Evolutionary conservation across 164 flowering plant genomes (phyloP).

Genomic region (Liriodendron chinense): DNA sequence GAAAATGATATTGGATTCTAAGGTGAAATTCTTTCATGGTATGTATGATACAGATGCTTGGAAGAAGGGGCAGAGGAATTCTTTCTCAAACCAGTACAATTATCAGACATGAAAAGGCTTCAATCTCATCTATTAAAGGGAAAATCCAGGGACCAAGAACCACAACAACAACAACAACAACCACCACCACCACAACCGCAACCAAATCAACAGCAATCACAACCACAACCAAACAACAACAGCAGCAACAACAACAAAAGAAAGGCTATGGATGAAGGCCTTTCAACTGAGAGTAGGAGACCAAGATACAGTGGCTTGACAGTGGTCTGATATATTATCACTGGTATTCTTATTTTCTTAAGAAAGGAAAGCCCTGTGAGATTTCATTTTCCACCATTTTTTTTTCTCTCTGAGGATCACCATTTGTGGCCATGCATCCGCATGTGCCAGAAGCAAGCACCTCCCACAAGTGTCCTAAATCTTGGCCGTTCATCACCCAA

Average conservation of each 20-base stretch:
- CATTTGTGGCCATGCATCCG: not conserved
- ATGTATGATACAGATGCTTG: slow-evolving; percentile 58
- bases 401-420: not conserved
- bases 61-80: slow-evolving; percentile 95
- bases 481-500: not conserved
- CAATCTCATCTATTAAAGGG: slow-evolving; percentile 63
- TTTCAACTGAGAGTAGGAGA: slow-evolving; percentile 54
- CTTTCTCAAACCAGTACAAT: slow-evolving; percentile 66
- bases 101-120: slow-evolving; percentile 64
- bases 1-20: not conserved
- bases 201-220: slow-evolving; percentile 11
- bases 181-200: not conserved
- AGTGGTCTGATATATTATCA: slow-evolving; percentile 4
- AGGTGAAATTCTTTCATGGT: not conserved
- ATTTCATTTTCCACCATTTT: not conserved
- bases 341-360: not conserved
- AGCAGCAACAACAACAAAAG: slow-evolving; percentile 37
- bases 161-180: slow-evolving; percentile 33
- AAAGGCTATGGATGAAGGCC: slow-evolving; percentile 48
- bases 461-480: not conserved
- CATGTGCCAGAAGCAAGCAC: not conserved
- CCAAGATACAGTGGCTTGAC: slow-evolving; percentile 43
- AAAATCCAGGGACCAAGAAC: slow-evolving; percentile 28
- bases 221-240: slow-evolving; percentile 5
- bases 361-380: not conserved